Percentiles rank a stretch among this genome's conserved stretches.
Conservation (phyloP, 148 eudicot genomes). For the Rhododendron griersonianum region DNA sequence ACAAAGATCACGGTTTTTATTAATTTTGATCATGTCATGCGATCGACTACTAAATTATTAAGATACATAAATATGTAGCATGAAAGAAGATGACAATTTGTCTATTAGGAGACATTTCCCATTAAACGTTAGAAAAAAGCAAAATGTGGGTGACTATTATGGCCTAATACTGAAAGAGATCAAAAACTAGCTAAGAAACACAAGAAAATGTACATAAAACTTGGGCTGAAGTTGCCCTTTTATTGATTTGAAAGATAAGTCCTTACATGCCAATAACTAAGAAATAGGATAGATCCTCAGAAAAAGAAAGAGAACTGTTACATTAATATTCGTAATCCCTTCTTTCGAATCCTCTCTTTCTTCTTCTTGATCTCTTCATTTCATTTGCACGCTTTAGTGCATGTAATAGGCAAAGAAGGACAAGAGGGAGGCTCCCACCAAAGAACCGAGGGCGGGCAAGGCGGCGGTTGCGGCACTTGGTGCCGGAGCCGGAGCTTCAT, state of each 20-base stretch:
- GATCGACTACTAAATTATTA: no score
- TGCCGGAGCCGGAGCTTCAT: not conserved
- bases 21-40: no score
- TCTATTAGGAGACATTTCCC: not conserved
- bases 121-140: not conserved
- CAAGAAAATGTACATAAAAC: not conserved
- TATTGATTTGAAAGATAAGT: not conserved
- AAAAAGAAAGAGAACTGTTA: not conserved
- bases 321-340: not conserved
- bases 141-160: not conserved
- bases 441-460: not conserved
- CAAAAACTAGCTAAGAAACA: not conserved
- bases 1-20: no score
- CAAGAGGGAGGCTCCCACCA: not conserved
- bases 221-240: not conserved
- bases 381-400: not conserved
- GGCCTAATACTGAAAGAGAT: not conserved
- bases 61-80: no score
- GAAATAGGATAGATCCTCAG: not conserved
- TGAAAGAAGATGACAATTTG: no score
- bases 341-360: not conserved
- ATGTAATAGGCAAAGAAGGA: constrained; percentile 1
- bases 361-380: not conserved
- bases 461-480: not conserved
- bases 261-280: not conserved